Base-by-base conservation (phyloP, 345 rosid species). In the Rhodamnia argentea region DNA sequence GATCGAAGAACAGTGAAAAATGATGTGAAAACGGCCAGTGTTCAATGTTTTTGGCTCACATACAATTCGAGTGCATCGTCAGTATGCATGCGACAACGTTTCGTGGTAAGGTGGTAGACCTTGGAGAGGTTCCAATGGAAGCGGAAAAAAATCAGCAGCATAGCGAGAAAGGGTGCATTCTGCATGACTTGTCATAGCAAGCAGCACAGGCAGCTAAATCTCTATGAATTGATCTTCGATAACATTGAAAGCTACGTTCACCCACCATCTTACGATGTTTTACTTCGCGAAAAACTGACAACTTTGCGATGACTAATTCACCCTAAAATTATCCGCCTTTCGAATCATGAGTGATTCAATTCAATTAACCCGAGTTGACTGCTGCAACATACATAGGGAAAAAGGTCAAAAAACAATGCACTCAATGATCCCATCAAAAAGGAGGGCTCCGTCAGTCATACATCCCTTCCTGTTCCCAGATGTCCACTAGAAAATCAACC, bases 381-480 rank as follows among this genome's bases (percentile, higher is more conserved):
- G 40, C 40, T 52, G 62, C 84, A 11, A 29, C 62, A 10, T 57
- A 29, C 59, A 83, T 42, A 83, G 14, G 60, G 84, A 83, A 52
- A 24, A 52, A 24, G 37, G 15, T 53, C 11, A 47, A 47, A 47
- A 53, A n/a, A 54, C 26, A 52, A 54, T 54, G 84, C 47, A 55
- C 84, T 37, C 47, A 6, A 57, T 27, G 84, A 20, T 29, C 14
- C 20, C 62, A 52, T 27, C 62, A 44, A 56, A 84, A 37, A 9
- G 51, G 59, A 29, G 7, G 76, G 52, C 89, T 90, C 70, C 37
- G 58, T 94, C 90, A 96, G 85, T 93, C 98, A 83, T 96, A 95
- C 92, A 94, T 88, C 22, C 97, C 99, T 87, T 95, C 98, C 87
- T 96, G 96, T 89, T 96, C 99, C 97, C 99, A 96, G 32, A 90